Evolutionary conservation across 352 stramenopile genomes (phyloP).

Genomic region (Pythium chondricola): DNA sequence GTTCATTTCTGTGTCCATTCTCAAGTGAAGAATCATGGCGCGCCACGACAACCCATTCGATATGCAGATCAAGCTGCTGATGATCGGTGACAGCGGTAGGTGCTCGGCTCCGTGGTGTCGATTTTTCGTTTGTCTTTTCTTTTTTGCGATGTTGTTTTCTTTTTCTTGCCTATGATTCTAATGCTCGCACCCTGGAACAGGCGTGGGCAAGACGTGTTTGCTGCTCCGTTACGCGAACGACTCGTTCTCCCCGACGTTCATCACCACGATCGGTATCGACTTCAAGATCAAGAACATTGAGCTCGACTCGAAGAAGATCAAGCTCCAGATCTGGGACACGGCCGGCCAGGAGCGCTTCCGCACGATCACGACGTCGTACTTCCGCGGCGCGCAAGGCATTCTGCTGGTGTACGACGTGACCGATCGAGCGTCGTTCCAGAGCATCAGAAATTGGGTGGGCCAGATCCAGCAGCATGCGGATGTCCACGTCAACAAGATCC

Average conservation of each 20-base stretch:
- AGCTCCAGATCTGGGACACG: constrained; percentile 99
- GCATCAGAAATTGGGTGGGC: constrained; percentile 96
- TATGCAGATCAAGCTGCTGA: constrained; percentile 98
- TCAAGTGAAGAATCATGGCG: constrained; percentile 82
- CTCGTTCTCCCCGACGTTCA: constrained; percentile 88
- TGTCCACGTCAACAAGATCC: constrained; percentile 99
- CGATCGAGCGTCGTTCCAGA: constrained; percentile 96
- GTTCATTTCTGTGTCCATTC: no score
- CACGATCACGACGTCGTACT: constrained; percentile 99
- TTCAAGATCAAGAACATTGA: constrained; percentile 93
- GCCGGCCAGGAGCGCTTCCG: constrained; percentile 98
- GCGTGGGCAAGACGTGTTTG: constrained; percentile 87
- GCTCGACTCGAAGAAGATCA: constrained; percentile 96
- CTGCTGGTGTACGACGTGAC: constrained; percentile 98
- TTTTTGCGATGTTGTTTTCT: background rate
- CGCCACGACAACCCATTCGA: constrained; percentile 92
- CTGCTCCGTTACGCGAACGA: constrained; percentile 87
- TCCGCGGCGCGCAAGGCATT: constrained; percentile 98
- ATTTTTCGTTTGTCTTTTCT: background rate
- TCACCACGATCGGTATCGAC: constrained; percentile 87
- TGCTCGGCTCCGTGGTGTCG: background rate
- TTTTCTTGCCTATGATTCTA: background rate
- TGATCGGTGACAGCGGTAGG: constrained; percentile 95
- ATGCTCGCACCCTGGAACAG: constrained; percentile 22
- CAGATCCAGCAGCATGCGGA: constrained; percentile 98